Evolutionary conservation across 495 filamentous ascomycete species (phyloP).

Genomic region (Lasiosphaeris hirsuta): DNA sequence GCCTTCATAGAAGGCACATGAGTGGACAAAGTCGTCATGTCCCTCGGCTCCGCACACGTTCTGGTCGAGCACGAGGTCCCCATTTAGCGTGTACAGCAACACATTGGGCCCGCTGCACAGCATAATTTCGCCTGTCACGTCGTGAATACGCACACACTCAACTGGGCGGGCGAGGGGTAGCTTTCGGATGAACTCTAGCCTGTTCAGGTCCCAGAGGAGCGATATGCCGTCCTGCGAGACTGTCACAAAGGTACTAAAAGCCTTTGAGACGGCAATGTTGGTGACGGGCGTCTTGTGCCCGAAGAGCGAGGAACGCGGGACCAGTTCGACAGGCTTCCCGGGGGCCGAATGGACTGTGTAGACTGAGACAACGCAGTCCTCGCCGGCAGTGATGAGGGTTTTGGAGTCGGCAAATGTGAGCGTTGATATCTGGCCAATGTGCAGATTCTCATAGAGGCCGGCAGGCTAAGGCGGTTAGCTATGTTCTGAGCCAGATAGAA

Average conservation of each 20-base stretch:
- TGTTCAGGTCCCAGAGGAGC: constrained; percentile 91
- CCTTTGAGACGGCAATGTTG: constrained; percentile 75
- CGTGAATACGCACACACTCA: constrained; percentile 81
- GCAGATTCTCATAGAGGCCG: constrained; percentile 88
- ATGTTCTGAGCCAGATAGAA: neutral
- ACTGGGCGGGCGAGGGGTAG: constrained; percentile 51
- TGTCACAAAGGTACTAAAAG: constrained; percentile 81
- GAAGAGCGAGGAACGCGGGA: constrained; percentile 77
- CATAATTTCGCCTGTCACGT: constrained; percentile 82
- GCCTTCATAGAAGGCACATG: constrained; percentile 92
- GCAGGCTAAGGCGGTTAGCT: constrained; percentile 41
- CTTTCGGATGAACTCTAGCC: constrained; percentile 76
- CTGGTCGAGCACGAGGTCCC: constrained; percentile 74
- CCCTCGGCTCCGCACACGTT: constrained; percentile 58
- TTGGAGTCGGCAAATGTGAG: constrained; percentile 83
- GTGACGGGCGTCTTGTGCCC: constrained; percentile 82
- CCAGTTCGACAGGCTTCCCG: constrained; percentile 69
- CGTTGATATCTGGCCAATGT: constrained; percentile 79
- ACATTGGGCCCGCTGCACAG: constrained; percentile 72
- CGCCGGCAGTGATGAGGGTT: constrained; percentile 85
- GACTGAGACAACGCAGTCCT: constrained; percentile 84
- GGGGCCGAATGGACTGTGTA: constrained; percentile 60
- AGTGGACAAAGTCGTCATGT: constrained; percentile 66
- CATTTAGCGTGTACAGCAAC: constrained; percentile 85
- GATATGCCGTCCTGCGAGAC: constrained; percentile 76